phyloP scores from a whole-genome alignment of 2,329 filamentous ascomycete species.

The Scopulariopsis brevicaulis region DNA sequence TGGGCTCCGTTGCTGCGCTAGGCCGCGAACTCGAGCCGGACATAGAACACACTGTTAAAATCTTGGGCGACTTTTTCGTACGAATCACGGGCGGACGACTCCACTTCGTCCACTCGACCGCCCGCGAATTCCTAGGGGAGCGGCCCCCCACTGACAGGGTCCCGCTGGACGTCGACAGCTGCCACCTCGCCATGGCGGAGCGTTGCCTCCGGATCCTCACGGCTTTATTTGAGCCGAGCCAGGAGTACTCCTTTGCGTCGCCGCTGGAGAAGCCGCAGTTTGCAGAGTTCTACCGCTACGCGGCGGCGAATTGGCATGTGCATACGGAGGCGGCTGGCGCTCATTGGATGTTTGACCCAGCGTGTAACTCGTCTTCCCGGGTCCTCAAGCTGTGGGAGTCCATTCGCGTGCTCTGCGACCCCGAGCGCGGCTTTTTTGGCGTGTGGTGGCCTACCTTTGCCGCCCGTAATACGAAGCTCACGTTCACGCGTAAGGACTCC shows the following conservation, averaged over 20 bases:
- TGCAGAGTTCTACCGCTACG: background rate
- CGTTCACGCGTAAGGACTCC: background rate
- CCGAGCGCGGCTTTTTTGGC: background rate
- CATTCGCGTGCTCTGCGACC: background rate
- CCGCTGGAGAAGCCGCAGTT: background rate
- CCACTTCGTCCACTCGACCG: background rate
- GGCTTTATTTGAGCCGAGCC: background rate
- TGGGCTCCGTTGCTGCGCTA: background rate
- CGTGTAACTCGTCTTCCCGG: background rate
- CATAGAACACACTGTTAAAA: background rate
- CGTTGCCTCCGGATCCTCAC: background rate
- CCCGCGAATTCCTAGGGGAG: background rate
- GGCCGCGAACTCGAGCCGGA: background rate
- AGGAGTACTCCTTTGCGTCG: background rate
- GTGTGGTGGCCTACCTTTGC: background rate
- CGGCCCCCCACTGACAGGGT: background rate
- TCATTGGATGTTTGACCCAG: background rate
- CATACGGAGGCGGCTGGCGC: background rate
- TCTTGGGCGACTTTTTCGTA: background rate
- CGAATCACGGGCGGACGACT: background rate
- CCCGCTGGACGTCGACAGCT: background rate
- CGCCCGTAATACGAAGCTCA: background rate
- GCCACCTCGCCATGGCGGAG: background rate
- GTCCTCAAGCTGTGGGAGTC: background rate
- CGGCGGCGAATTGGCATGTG: background rate